Percentiles rank a stretch among this genome's conserved stretches.
phyloP scores from a whole-genome alignment of 441 rosid genomes.

The Francoa sonchifolia region DNA sequence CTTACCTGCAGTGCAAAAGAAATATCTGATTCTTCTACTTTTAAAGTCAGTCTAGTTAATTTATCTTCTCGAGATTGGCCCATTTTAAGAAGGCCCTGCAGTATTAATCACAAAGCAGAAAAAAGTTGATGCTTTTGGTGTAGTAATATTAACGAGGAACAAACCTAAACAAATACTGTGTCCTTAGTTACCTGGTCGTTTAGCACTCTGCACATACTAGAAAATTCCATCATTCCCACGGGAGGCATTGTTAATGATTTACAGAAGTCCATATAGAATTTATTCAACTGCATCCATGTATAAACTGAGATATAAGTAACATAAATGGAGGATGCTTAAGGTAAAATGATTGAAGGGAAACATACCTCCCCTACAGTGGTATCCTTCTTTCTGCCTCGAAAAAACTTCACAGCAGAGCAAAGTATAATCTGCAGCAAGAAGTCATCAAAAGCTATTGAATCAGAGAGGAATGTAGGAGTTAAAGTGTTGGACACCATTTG shows the following conservation, averaged over 20 bases:
- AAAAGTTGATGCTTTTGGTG: no score
- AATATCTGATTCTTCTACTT: conserved; percentile 66
- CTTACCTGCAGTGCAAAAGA: conserved; percentile 74
- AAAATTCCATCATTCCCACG: conserved; percentile 55
- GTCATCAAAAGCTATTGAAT: not conserved
- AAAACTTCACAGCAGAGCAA: conserved; percentile 67
- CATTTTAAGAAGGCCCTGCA: conserved; percentile 67
- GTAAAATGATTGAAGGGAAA: not conserved
- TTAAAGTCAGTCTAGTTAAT: conserved; percentile 49
- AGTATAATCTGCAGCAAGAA: conserved; percentile 46
- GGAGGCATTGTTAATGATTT: conserved; percentile 56
- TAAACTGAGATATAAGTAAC: conserved; percentile 9
- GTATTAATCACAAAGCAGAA: no score
- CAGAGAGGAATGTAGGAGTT: conserved; percentile 5
- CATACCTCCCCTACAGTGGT: conserved; percentile 53
- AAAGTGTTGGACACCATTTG: no score
- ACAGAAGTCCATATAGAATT: conserved; percentile 53
- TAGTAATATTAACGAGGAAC: not conserved
- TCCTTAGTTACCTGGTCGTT: conserved; percentile 58
- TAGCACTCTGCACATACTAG: conserved; percentile 63
- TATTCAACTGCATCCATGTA: conserved; percentile 46
- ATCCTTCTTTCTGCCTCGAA: conserved; percentile 78
- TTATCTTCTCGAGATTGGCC: conserved; percentile 62
- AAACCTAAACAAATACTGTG: not conserved
- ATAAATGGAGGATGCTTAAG: conserved; percentile 2